Evolutionary conservation across 2,329 filamentous ascomycete species (phyloP).

Genomic region (Alternaria burnsii): DNA sequence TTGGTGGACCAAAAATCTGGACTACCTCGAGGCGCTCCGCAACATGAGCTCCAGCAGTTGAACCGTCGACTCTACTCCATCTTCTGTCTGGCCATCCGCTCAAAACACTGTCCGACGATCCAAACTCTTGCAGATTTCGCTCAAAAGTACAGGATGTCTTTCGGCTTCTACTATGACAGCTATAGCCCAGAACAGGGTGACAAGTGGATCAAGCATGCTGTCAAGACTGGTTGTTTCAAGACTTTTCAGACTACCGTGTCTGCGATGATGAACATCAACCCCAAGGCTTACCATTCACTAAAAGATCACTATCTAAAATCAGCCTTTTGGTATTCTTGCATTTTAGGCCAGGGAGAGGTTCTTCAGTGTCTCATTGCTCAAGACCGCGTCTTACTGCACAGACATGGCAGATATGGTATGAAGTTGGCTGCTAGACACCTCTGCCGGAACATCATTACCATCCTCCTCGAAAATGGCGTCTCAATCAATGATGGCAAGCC

Average conservation of each 20-base stretch:
- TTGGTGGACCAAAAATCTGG: no score
- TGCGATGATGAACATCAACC: neutral
- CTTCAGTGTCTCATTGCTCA: neutral
- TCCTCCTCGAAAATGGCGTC: neutral
- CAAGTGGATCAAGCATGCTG: neutral
- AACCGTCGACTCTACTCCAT: neutral
- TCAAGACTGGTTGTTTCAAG: neutral
- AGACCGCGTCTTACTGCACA: neutral
- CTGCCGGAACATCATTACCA: neutral
- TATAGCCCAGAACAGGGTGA: no score
- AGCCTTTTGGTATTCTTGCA: neutral
- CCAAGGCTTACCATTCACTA: rapidly evolving
- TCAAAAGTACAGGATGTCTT: neutral
- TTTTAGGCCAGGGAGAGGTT: neutral
- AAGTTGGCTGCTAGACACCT: neutral
- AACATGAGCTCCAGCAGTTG: no score
- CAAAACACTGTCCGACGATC: neutral
- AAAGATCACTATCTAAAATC: neutral
- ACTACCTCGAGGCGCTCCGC: neutral
- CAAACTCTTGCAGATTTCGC: neutral
- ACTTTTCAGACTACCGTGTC: neutral
- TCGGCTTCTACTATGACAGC: neutral
- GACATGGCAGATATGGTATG: neutral
- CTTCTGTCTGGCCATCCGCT: neutral
- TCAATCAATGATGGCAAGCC: neutral